Evolutionary conservation across 345 rosid species (phyloP).

Genomic region (Ceriops zippeliana): DNA sequence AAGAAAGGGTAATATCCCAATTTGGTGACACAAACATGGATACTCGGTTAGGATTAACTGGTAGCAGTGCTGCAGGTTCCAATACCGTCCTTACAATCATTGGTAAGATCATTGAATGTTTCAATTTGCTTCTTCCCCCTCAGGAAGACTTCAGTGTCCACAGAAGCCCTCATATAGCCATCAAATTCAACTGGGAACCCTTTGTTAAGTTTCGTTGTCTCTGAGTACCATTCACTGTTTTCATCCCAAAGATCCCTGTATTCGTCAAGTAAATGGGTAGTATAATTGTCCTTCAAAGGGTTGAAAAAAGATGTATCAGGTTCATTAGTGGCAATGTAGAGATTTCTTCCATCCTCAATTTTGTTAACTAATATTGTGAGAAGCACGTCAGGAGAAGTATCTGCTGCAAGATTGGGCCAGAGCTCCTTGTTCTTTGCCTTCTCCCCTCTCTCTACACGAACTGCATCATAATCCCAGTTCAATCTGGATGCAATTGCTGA

Average conservation of each 20-base stretch:
- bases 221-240: constrained; percentile 85
- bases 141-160: constrained; percentile 87
- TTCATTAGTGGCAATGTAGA: constrained; percentile 84
- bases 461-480: constrained; percentile 91
- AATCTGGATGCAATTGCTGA: constrained; percentile 63
- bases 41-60: constrained; percentile 34
- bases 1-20: neutral
- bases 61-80: constrained; percentile 70
- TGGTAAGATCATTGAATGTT: constrained; percentile 85
- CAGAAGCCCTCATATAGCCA: constrained; percentile 84
- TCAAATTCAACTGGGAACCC: constrained; percentile 85
- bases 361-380: constrained; percentile 60
- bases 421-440: constrained; percentile 70
- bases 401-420: constrained; percentile 81
- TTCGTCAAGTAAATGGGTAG: constrained; percentile 79
- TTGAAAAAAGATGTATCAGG: constrained; percentile 57
- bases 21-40: constrained; percentile 10
- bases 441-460: constrained; percentile 81
- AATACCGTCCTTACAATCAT: constrained; percentile 84
- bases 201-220: constrained; percentile 73
- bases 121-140: constrained; percentile 95
- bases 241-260: constrained; percentile 83
- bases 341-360: constrained; percentile 74
- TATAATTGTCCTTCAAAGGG: constrained; percentile 74
- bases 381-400: constrained; percentile 68